Evolutionary conservation across 1,284 basidiomycete genomes (phyloP).

Genomic region (Moesziomyces parantarcticus): DNA sequence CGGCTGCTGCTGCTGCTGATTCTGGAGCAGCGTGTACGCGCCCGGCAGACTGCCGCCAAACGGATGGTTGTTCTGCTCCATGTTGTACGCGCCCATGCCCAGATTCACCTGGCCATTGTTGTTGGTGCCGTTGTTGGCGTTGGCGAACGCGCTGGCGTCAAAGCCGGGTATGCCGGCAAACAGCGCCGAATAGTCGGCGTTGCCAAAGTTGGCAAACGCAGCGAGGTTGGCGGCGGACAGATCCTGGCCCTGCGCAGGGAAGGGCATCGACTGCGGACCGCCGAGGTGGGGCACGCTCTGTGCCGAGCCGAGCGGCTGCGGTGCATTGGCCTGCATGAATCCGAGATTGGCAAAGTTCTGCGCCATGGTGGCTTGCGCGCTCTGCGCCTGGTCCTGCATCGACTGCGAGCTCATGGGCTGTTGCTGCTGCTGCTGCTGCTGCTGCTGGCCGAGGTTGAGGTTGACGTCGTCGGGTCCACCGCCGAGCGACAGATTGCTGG

Average conservation of each 20-base stretch:
- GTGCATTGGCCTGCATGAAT: slow-evolving; percentile 36
- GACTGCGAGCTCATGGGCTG: slow-evolving; percentile 16
- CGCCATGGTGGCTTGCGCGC: slow-evolving; percentile 38
- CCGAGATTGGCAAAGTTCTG: slow-evolving; percentile 44
- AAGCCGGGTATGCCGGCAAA: slow-evolving; percentile 46
- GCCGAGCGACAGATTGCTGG: slow-evolving; percentile 30
- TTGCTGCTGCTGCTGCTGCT: slow-evolving; percentile 2
- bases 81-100: slow-evolving; percentile 38
- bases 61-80: slow-evolving; percentile 48
- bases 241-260: slow-evolving; percentile 39
- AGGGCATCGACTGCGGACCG: slow-evolving; percentile 59
- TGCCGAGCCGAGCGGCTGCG: slow-evolving; percentile 45
- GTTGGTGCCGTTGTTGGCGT: slow-evolving; percentile 7
- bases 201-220: slow-evolving; percentile 33
- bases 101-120: slow-evolving; percentile 30
- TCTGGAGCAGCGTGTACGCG: slow-evolving; percentile 52
- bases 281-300: slow-evolving; percentile 55
- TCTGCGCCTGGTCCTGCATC: slow-evolving; percentile 49
- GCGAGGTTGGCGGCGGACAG: slow-evolving; percentile 21
- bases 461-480: slow-evolving; percentile 10
- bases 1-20: slow-evolving; percentile 29
- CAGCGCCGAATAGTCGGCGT: slow-evolving; percentile 32
- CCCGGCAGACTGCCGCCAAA: slow-evolving; percentile 56
- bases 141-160: slow-evolving; percentile 27
- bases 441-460: slow-evolving; percentile 15